These are phyloP conservation scores for Cutaneotrichosporon arboriforme DNA, from an alignment of 1,284 basidiomycete genomes.

Conservation along the genomic window DNA sequence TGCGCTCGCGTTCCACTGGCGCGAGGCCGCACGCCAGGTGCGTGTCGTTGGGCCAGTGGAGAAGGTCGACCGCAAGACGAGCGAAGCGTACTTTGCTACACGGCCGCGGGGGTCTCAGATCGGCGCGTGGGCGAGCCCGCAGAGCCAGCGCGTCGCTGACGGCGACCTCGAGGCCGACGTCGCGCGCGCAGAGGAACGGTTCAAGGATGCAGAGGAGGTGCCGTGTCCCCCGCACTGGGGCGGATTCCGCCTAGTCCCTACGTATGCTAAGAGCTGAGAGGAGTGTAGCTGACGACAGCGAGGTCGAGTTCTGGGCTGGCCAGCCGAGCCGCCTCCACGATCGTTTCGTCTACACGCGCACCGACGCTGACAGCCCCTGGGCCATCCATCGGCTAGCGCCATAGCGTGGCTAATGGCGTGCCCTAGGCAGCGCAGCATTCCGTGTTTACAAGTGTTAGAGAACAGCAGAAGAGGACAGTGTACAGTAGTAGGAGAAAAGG, in stretches of 20 bases:
- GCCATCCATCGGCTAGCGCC: constrained; percentile 69
- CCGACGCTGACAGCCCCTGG: constrained; percentile 62
- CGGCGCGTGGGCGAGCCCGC: constrained; percentile 88
- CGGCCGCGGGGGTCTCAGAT: constrained; percentile 78
- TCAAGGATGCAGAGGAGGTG: constrained; percentile 56
- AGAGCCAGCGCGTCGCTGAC: constrained; percentile 70
- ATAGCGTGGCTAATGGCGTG: constrained; percentile 47
- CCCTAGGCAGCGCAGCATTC: too few relatives aligned
- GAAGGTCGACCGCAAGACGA: constrained; percentile 64
- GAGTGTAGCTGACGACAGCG: constrained; percentile 44
- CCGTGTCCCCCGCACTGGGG: constrained; percentile 92
- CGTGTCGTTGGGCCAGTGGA: constrained; percentile 81
- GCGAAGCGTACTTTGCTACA: constrained; percentile 74
- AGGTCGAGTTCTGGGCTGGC: constrained; percentile 90
- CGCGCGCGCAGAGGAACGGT: constrained; percentile 58
- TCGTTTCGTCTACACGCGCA: constrained; percentile 70
- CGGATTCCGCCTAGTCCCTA: constrained; percentile 86
- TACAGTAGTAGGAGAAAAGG: too few relatives aligned
- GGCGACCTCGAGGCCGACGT: constrained; percentile 63
- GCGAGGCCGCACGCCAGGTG: constrained; percentile 72
- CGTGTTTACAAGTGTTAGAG: too few relatives aligned
- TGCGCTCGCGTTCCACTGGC: constrained; percentile 86
- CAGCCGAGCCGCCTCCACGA: constrained; percentile 86
- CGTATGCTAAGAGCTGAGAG: constrained; percentile 54
- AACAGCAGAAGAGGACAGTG: too few relatives aligned